A percentile compares a stretch with the other conserved stretches of the same genome.
Evolutionary conservation across 2,329 filamentous ascomycete genomes (phyloP).

Genomic region (Colletotrichum cereale): DNA sequence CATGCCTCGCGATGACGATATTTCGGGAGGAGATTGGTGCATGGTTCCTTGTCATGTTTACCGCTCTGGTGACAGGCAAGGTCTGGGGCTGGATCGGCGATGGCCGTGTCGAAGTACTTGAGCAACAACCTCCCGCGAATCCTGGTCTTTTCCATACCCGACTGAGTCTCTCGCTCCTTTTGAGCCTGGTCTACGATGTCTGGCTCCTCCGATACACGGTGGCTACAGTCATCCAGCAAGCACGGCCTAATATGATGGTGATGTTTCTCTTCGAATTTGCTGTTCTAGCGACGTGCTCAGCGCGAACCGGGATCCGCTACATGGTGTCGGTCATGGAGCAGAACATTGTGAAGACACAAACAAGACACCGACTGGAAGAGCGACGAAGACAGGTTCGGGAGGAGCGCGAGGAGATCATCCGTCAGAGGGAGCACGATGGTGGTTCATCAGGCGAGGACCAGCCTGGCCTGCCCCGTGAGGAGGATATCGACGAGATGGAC

Average conservation of each 20-base stretch:
- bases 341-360: conserved; percentile 80
- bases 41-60: conserved; percentile 97
- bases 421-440: conserved; percentile 61
- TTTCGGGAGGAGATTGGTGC: conserved; percentile 95
- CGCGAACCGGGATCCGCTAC: conserved; percentile 85
- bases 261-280: conserved; percentile 99
- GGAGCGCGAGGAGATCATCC: conserved; percentile 65
- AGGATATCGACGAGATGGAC: conserved; percentile 91
- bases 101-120: conserved; percentile 90
- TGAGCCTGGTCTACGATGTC: conserved; percentile 84
- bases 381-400: conserved; percentile 76
- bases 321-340: conserved; percentile 82
- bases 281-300: conserved; percentile 82
- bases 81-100: conserved; percentile 99
- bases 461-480: conserved; percentile 71
- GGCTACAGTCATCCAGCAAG: conserved; percentile 85
- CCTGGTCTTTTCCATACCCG: conserved; percentile 89
- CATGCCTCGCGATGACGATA: conserved; percentile 96
- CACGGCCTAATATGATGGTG: conserved; percentile 98
- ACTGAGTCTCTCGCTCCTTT: conserved; percentile 80
- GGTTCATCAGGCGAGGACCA: conserved; percentile 59
- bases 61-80: conserved; percentile 90
- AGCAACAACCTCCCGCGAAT: conserved; percentile 94
- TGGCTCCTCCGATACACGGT: conserved; percentile 86
- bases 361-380: conserved; percentile 74